Percentiles rank a stretch among this genome's conserved stretches.
phyloP scores from a whole-genome alignment of 1,284 basidiomycete genomes.

The Prillingera fragicola region DNA sequence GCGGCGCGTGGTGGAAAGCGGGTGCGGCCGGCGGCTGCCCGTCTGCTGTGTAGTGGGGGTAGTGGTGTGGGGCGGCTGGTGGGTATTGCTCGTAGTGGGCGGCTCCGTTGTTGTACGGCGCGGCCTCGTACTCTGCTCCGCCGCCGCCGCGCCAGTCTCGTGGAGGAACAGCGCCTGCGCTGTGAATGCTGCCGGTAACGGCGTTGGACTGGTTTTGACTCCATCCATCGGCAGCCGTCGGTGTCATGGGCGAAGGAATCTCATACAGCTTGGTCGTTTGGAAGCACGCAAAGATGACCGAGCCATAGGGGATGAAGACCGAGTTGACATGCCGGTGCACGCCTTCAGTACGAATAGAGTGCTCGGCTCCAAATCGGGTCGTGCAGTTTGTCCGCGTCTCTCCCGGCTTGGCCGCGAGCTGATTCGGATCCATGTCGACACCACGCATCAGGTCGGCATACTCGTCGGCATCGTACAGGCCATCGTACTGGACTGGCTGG shows the following conservation, averaged over 20 bases:
- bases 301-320: conserved; percentile 90
- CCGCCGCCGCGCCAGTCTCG: background rate
- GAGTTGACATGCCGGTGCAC: conserved; percentile 65
- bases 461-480: conserved; percentile 69
- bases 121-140: conserved; percentile 2
- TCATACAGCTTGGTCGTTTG: conserved; percentile 65
- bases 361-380: conserved; percentile 76
- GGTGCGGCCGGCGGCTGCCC: background rate
- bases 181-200: conserved; percentile 1
- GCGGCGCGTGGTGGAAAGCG: conserved; percentile 5
- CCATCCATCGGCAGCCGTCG: background rate
- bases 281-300: conserved; percentile 51
- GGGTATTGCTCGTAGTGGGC: background rate
- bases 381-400: conserved; percentile 89
- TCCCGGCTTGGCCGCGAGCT: conserved; percentile 48
- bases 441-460: conserved; percentile 75
- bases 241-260: conserved; percentile 32
- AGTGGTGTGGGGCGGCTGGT: background rate
- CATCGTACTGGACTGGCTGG: conserved; percentile 42
- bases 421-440: conserved; percentile 60
- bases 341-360: conserved; percentile 59
- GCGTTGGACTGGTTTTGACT: background rate
- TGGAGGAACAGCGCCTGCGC: background rate
- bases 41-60: conserved; percentile 1
- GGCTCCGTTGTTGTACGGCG: background rate